phyloP scores from a whole-genome alignment of 768 basidiomycete genomes.

The Krasilnikovozyma curviuscula region DNA sequence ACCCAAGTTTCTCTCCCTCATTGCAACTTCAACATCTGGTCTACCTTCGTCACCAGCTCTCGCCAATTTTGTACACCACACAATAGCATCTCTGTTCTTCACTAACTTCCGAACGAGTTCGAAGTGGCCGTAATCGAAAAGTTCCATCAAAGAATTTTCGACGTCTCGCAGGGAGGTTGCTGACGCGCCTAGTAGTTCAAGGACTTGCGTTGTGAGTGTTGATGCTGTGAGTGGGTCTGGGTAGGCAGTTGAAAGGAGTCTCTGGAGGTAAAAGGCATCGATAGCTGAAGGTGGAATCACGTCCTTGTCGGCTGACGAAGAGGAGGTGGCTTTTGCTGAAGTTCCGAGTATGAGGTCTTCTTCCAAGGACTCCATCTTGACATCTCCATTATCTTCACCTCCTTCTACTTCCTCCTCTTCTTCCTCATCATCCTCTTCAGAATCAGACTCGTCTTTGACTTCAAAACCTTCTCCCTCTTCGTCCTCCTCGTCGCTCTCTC shows the following conservation, averaged over 20 bases:
- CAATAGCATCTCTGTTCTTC: constrained; percentile 86
- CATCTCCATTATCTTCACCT: constrained; percentile 34
- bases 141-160: constrained; percentile 89
- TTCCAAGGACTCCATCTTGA: too few relatives aligned
- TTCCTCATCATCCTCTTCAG: constrained; percentile 42
- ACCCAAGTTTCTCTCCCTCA: constrained; percentile 90
- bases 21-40: constrained; percentile 86
- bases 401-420: constrained; percentile 33
- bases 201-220: constrained; percentile 68
- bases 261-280: constrained; percentile 97
- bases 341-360: constrained; percentile 63
- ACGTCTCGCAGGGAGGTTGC: constrained; percentile 76
- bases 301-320: constrained; percentile 39
- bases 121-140: constrained; percentile 85
- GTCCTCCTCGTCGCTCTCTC: constrained; percentile 77
- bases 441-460: constrained; percentile 59
- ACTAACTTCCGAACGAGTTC: constrained; percentile 73
- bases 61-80: constrained; percentile 95
- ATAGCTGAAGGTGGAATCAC: constrained; percentile 72
- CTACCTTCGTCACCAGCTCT: constrained; percentile 72
- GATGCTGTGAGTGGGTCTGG: constrained; percentile 86
- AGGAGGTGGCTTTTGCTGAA: not conserved
- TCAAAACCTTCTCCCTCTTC: constrained; percentile 60
- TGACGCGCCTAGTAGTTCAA: constrained; percentile 56
- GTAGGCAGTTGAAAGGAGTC: constrained; percentile 74